Base-by-base conservation (phyloP, 495 filamentous ascomycete genomes). In the Tuber brumale region DNA sequence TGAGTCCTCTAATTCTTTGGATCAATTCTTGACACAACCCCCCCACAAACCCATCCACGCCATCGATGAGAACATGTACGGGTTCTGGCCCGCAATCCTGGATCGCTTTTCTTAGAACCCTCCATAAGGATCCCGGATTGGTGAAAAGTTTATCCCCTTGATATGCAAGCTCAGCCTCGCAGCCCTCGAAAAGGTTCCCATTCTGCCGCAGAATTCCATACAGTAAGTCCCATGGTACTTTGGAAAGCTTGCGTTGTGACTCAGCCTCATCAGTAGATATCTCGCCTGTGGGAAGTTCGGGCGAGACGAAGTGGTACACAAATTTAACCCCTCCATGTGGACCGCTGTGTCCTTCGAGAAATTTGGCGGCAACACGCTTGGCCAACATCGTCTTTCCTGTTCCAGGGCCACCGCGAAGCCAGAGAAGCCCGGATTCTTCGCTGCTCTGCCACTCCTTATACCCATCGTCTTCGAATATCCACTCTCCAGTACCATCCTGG, bases 31-130 rank as follows among this genome's bases (percentile, higher is more conserved):
- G 0, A 61, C 51, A 61, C 1, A 61, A 27, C 0, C 10, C 16
- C n/a, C 16, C 12, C n/a, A 16, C 16, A 3, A 61, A n/a, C 10
- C 0, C n/a, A 61, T 61, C 51, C 0, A 31, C 0, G 3, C 51
- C 51, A 0, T 61, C 51, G 12, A 61, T 61, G n/a, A 61, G n/a
- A 61, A 61, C 1, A 3, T 61, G 31, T 61, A 61, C n/a, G 0
- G n/a, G n/a, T 0, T 2, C n/a, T 16, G 3, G 0, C 8, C 0
- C 9, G 12, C 10, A 61, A 27, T 1, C 14, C 10, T 31, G 0
- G n/a, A 31, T 31, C n/a, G 3, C 3, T 3, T 61, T 31, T 31
- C n/a, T 4, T 6, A 61, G 14, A 5, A 31, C n/a, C 9, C 1
- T 61, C 51, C 51, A 61, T 16, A 61, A 61, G 12, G 51, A 61